These are phyloP conservation scores for Geranium incanum DNA, from an alignment of 441 rosid genomes.

Conservation along the genomic window DNA sequence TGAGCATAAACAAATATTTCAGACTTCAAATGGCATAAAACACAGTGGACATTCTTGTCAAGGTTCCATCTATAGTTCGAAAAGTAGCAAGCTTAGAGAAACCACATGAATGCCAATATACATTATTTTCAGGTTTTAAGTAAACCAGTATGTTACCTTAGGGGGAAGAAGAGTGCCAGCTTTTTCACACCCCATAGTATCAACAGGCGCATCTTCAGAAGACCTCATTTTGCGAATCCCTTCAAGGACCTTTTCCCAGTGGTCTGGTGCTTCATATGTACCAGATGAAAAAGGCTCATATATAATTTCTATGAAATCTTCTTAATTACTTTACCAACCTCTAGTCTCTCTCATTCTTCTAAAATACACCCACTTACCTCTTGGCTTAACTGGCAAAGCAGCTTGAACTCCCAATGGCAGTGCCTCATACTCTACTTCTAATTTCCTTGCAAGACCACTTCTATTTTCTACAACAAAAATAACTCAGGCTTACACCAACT, in stretches of 20 bases:
- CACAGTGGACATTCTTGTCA: not conserved
- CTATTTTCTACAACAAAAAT: constrained; percentile 12
- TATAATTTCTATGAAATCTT: not conserved
- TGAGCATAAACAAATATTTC: not conserved
- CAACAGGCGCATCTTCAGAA: constrained; percentile 64
- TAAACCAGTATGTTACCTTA: constrained; percentile 38
- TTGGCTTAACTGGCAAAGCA: constrained; percentile 23
- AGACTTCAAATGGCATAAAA: not conserved
- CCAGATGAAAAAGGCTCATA: constrained; percentile 7
- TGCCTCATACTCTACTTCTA: constrained; percentile 19
- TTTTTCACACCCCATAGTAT: constrained; percentile 77
- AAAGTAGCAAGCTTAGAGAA: not conserved
- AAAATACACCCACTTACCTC: constrained; percentile 30
- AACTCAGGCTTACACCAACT: not conserved
- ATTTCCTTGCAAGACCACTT: constrained; percentile 35
- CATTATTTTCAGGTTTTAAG: not conserved
- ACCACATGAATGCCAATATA: not conserved
- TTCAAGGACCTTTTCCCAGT: constrained; percentile 76
- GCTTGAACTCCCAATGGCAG: constrained; percentile 22
- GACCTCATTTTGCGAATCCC: constrained; percentile 74
- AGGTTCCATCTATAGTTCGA: not conserved
- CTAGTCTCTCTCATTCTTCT: constrained; percentile 6
- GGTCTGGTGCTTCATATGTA: constrained; percentile 50
- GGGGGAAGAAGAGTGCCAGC: constrained; percentile 82
- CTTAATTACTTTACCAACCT: not conserved